Conservation (phyloP, 331 rosid species). For the Erythrophleum ivorense region DNA sequence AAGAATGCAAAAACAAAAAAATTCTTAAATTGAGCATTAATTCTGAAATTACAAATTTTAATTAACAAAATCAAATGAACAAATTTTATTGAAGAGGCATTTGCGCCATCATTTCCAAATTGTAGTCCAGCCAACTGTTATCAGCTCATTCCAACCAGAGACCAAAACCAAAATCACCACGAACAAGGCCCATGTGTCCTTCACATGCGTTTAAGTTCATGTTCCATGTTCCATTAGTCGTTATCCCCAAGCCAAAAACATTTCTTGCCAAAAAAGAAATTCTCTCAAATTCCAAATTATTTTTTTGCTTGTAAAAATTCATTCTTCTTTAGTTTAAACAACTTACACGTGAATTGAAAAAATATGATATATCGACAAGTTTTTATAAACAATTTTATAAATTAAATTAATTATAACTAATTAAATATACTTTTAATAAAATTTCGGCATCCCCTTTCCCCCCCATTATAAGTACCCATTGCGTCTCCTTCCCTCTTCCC, state of each 20-base stretch:
- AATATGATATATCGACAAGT: no score
- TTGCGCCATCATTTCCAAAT: conserved; percentile 3
- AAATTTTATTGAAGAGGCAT: no score
- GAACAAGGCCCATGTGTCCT: conserved; percentile 49
- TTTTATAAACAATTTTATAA: no score
- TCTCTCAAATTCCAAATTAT: neutral
- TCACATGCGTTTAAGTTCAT: conserved; percentile 58
- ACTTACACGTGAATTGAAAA: no score
- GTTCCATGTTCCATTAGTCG: conserved; percentile 42
- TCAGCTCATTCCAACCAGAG: conserved; percentile 21
- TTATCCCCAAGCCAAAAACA: neutral
- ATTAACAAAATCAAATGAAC: no score
- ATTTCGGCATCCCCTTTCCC: neutral
- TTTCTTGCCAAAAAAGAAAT: conserved; percentile 29
- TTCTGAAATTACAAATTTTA: no score
- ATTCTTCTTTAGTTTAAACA: no score
- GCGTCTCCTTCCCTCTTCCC: conserved; percentile 48
- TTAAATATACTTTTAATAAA: no score
- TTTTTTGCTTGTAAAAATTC: no score
- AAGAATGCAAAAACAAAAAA: no score
- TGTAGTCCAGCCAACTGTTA: conserved; percentile 38
- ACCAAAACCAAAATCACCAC: conserved; percentile 42
- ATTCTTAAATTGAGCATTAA: no score
- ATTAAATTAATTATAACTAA: no score
- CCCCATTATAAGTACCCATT: conserved; percentile 77